Base-by-base conservation (phyloP, 345 rosid genomes). In the Iberis pinnata region DNA sequence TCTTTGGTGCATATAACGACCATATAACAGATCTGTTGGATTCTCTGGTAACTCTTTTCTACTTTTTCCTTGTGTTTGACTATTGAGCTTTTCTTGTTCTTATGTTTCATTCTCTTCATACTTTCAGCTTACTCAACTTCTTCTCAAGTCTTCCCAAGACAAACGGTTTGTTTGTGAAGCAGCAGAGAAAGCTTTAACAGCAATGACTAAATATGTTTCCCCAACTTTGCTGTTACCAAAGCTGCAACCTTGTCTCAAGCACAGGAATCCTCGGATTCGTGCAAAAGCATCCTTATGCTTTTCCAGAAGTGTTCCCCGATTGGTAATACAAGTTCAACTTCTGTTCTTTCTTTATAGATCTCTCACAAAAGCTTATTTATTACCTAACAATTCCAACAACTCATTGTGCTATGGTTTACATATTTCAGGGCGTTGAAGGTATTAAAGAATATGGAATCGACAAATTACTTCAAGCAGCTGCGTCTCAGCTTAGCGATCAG, bases 151-250 rank as follows among this genome's bases (percentile, higher is more conserved):
- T 64, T 88, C 96, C 35, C 98, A 92, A 68, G 98, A 92, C 69
- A 92, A 92, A 63, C 70, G 80, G 50, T 92, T 92, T 74, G 95
- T 92, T 17, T 92, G 97, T 12, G 99, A 88, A 75, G 99, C 95
- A 59, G 97, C 97, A 40, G 95, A 70, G 70, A 88, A 73, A 72
- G 94, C 97, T 60, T 67, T 92, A 47, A 75, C 70, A 12, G 77
- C 86, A 60, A 75, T 88, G 95, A 83, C 95, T 10, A 74, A 81
- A 39, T 76, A 70, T 44, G 60, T 92, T 49, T 78, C 99, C 71
- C 60, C 89, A 80, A 75, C 82, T 79, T 15, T 92, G 93, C 26
- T 67, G 33, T 60, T 67, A 22, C 71, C 67, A 16, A 87, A 90
- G 73, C 70, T 90, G 60, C 83, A 83, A 78, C 95, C 96, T 10